Conservation (phyloP, 2,329 filamentous ascomycete species). For the Sporothrix euskadiensis region DNA sequence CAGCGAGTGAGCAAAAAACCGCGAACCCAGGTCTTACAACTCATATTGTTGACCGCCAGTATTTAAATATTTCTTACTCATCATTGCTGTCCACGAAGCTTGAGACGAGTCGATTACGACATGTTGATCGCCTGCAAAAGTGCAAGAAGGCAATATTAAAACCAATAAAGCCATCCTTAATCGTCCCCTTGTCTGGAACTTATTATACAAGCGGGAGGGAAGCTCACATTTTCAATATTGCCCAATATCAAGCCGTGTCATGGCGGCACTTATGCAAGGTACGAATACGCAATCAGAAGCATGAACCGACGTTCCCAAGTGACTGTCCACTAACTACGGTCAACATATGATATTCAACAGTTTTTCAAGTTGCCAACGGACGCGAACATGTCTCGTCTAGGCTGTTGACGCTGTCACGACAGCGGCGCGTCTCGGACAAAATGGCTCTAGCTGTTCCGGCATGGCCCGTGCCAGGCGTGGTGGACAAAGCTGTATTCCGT, state of each 20-base stretch:
- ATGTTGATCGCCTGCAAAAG: not conserved
- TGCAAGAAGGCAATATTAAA: not conserved
- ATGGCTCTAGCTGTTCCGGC: not conserved
- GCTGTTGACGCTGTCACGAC: not conserved
- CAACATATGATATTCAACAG: not conserved
- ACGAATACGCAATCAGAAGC: not conserved
- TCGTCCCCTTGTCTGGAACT: not conserved
- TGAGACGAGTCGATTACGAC: not conserved
- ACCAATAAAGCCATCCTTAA: not conserved
- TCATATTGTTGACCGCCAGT: not conserved
- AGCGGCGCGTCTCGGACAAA: conserved; percentile 5
- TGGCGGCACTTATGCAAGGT: conserved; percentile 20
- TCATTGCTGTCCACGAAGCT: not conserved
- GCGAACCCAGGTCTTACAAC: not conserved
- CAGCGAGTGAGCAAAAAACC: not conserved
- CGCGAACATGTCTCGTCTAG: not conserved
- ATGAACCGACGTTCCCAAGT: not conserved
- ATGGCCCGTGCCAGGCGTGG: not conserved
- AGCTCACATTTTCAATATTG: not conserved
- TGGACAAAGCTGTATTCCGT: not conserved
- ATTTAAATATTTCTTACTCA: not conserved
- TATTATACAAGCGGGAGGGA: conserved; percentile 1
- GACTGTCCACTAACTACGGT: not conserved
- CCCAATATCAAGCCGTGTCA: conserved; percentile 16
- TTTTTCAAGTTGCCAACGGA: not conserved